Evolutionary conservation across 805 yeast genomes (phyloP), one percentile per base, ranked within the genome.

Genomic region (Ogataea populi-albae): DNA sequence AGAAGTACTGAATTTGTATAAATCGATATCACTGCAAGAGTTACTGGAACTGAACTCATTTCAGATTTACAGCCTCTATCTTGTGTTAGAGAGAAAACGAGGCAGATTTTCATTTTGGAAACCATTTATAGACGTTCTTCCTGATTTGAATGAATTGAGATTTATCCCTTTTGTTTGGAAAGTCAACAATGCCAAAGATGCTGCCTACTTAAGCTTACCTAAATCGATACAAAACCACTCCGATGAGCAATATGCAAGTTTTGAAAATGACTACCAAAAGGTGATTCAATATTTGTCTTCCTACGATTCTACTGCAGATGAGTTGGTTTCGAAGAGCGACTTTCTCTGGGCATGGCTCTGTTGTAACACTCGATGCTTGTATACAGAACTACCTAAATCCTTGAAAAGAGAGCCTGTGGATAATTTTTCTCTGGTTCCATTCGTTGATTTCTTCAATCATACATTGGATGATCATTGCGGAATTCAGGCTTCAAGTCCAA

Each of bases 351-450:
- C 84, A 0, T 91, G 96, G 95, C 69, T 85, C 50, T 80, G 91
- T 50, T 85, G 89, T 38, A 91, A 93, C 55, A 82, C 97, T 2
- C 79, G 98, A 62, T 91, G 98, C 57, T 65, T 91, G 5, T 89
- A 87, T 56, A 79, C 81, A 80, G 70, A 73, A 3, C 60, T 86
- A 2, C 79, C 84, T 1, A 36, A 33, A 5, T 35, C 25, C 5
- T 32, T 58, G 30, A 69, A 72, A 23, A 69, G 71, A 38, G 62
- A 66, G 12, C 53, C 55, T 3, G 73, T 64, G 17, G 86, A 82
- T 46, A 82, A 85, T 55, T 80, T 91, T 64, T 86, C 98, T 2
- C 64, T 91, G 75, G 97, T 91, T 0, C 98, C 98, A 0, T 81
- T 68, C 44, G 88, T 89, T 17, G 98, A 91, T 62, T 84, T 86